Evolutionary conservation across 2,329 filamentous ascomycete genomes (phyloP).

Genomic region (Diaporthe sp.): DNA sequence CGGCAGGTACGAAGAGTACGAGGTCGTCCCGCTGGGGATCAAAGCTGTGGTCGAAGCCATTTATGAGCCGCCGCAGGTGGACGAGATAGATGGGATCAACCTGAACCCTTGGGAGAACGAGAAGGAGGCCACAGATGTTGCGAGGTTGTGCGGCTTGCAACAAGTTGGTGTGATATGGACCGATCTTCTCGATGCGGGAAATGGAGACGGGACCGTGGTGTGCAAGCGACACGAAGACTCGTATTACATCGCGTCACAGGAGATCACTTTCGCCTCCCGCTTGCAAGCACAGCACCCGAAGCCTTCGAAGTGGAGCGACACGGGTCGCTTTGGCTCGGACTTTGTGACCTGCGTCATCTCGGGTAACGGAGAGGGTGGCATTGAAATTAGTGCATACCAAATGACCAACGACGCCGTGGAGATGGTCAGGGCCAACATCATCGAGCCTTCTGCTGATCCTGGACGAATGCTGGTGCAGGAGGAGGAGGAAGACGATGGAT

Average conservation of each 20-base stretch:
- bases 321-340: constrained; percentile 92
- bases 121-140: constrained; percentile 83
- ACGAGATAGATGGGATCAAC: constrained; percentile 90
- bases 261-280: constrained; percentile 89
- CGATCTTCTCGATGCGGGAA: constrained; percentile 86
- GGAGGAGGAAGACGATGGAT: constrained; percentile 86
- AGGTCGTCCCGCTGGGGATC: constrained; percentile 90
- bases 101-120: constrained; percentile 89
- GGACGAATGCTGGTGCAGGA: constrained; percentile 94
- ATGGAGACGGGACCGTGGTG: constrained; percentile 85
- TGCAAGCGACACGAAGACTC: constrained; percentile 98
- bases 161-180: constrained; percentile 95
- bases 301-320: constrained; percentile 96
- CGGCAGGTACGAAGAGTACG: constrained; percentile 90
- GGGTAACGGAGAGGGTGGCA: constrained; percentile 91
- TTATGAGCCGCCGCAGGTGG: constrained; percentile 93
- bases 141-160: constrained; percentile 85
- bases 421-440: constrained; percentile 95
- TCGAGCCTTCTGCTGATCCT: constrained; percentile 95
- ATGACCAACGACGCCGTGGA: constrained; percentile 96
- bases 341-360: constrained; percentile 97
- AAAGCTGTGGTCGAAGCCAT: constrained; percentile 98
- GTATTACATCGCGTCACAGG: constrained; percentile 92
- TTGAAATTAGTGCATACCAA: constrained; percentile 92
- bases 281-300: constrained; percentile 91